phyloP scores from a whole-genome alignment of 208 protist species.

The Acanthamoeba healyi region DNA sequence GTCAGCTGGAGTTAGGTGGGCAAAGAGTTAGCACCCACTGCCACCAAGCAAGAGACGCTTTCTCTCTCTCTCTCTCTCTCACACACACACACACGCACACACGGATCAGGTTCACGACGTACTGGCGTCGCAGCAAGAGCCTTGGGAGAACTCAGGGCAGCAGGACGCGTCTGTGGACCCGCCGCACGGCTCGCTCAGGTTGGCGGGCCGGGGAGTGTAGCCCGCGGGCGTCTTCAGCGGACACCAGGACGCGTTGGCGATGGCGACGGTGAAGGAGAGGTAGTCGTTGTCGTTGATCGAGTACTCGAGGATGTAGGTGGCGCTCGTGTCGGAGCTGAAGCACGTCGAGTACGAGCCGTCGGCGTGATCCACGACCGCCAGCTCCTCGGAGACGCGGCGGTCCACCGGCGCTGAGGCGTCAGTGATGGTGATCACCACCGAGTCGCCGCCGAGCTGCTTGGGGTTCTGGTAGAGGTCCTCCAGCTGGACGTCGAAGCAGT shows the following conservation, averaged over 20 bases:
- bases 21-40: not conserved
- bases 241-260: slow-evolving; percentile 40
- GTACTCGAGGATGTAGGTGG: slow-evolving; percentile 20
- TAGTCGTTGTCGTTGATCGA: slow-evolving; percentile 61
- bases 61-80: too few species aligned
- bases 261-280: slow-evolving; percentile 16
- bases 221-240: slow-evolving; percentile 52
- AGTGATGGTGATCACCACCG: not conserved
- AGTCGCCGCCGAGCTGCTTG: slow-evolving; percentile 31
- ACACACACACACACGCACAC: too few species aligned
- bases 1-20: not conserved
- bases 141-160: not conserved
- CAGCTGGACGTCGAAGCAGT: slow-evolving; percentile 69
- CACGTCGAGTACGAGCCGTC: slow-evolving; percentile 64
- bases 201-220: slow-evolving; percentile 4
- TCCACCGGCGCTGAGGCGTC: too few species aligned
- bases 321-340: not conserved
- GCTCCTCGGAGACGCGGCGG: not conserved
- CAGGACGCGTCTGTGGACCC: not conserved
- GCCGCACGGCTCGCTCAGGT: not conserved
- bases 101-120: too few species aligned
- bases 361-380: slow-evolving; percentile 10
- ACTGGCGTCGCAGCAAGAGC: slow-evolving; percentile 60
- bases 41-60: not conserved
- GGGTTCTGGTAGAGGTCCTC: slow-evolving; percentile 69